Base-by-base conservation (phyloP, 805 yeast species). In the Yarrowia sp. region DNA sequence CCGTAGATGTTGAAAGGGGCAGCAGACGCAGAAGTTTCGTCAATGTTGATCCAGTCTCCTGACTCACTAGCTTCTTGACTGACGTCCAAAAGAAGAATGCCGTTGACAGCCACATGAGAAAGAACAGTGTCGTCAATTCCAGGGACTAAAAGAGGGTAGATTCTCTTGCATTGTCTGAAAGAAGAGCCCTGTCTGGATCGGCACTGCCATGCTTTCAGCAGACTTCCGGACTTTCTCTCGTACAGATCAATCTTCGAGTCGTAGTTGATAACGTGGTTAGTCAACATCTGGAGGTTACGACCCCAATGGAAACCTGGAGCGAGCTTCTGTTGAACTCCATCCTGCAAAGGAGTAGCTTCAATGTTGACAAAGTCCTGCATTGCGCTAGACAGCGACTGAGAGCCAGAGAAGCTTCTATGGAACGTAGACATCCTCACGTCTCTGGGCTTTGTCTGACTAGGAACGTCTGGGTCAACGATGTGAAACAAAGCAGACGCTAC, bases 401-500 rank as follows among this genome's bases (percentile, higher is more conserved):
- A 76, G 1, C 76, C 75, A n/a, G 84, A 74, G 22, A 83, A 78
- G 45, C 73, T 66, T 46, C 75, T 75, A 67, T 85, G 81, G 72
- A 91, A 85, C 0, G 85, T 76, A 1, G 75, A 69, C 90, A 93
- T 87, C 75, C 97, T 81, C 43, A 82, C 78, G 0, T 74, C 73
- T 35, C 90, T 78, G 0, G 86, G 76, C 64, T 80, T 79, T 0
- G 95, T 90, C 19, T 78, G 73, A 16, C 70, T 50, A 0, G 86
- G 80, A 0, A 81, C 75, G 0, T 75, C 71, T 32, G 76, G 78
- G 73, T 91, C 90, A 1, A 86, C 84, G 12, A 89, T 81, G 40
- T 85, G 89, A 58, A 90, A 78, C 45, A 95, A 74, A 0, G 87
- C 80, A 63, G 79, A 79, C 9, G 91, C 88, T 1, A 94, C 72